These are phyloP conservation scores for Saturnispora dispora DNA, from an alignment of 805 yeast genomes.

Conservation along the genomic window DNA sequence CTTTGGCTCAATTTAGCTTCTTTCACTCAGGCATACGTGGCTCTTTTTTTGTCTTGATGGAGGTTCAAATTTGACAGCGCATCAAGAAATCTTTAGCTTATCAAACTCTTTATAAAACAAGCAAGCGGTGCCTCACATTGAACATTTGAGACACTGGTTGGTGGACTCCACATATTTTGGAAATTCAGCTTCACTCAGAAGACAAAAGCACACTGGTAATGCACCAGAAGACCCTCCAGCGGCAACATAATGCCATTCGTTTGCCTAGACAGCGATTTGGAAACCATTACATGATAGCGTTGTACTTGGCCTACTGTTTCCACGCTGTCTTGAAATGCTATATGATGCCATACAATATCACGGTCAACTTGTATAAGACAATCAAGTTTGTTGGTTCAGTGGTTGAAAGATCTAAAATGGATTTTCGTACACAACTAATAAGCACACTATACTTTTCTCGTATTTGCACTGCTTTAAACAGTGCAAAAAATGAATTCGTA, in stretches of 20 bases:
- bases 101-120: background rate
- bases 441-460: background rate
- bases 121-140: background rate
- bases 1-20: background rate
- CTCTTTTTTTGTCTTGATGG: background rate
- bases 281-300: background rate
- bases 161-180: background rate
- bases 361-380: background rate
- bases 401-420: conserved; percentile 5
- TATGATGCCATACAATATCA: background rate
- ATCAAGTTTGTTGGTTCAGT: conserved; percentile 6
- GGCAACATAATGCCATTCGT: background rate
- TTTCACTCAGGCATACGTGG: background rate
- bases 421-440: background rate
- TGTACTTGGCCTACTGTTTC: background rate
- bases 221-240: background rate
- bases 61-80: background rate
- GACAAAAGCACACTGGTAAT: background rate
- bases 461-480: background rate
- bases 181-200: background rate
- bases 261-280: background rate
- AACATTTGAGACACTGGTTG: background rate
- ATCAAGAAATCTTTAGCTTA: background rate
- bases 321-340: background rate
- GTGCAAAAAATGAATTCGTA: background rate